phyloP scores from a whole-genome alignment of 2,329 filamentous ascomycete species.

The Ampelomyces quisqualis region DNA sequence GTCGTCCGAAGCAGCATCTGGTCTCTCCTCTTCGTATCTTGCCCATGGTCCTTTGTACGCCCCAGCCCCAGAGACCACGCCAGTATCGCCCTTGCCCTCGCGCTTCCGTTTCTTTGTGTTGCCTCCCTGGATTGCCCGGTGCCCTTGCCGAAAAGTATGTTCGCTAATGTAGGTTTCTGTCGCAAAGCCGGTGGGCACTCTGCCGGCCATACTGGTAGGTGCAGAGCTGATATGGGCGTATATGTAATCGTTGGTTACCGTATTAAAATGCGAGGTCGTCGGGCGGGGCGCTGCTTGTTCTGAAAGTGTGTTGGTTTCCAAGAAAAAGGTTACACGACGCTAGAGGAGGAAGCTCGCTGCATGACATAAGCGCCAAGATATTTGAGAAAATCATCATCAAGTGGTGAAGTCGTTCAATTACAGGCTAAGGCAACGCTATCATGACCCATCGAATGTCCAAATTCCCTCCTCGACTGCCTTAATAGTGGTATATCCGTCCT shows the following conservation, averaged over 20 bases:
- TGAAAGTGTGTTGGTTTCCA: no score
- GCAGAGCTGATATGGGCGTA: neutral
- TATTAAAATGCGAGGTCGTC: no score
- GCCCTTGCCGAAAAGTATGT: slow-evolving; percentile 82
- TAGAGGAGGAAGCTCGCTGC: no score
- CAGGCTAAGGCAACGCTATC: slow-evolving; percentile 36
- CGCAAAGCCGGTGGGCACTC: slow-evolving; percentile 72
- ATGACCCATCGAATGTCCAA: slow-evolving; percentile 33
- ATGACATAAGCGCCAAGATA: slow-evolving; percentile 23
- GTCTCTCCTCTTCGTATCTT: slow-evolving; percentile 72
- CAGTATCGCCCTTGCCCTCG: slow-evolving; percentile 81
- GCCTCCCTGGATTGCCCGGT: slow-evolving; percentile 71
- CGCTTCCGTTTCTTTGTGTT: slow-evolving; percentile 72
- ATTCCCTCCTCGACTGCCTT: slow-evolving; percentile 5
- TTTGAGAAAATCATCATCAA: slow-evolving; percentile 2
- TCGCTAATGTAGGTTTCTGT: slow-evolving; percentile 89
- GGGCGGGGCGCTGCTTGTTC: no score
- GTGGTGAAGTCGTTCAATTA: slow-evolving; percentile 27
- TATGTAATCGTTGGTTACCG: no score
- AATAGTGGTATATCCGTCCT: neutral
- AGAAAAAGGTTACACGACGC: no score
- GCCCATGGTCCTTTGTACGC: slow-evolving; percentile 97
- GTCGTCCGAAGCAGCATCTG: slow-evolving; percentile 62
- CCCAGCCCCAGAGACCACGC: slow-evolving; percentile 79
- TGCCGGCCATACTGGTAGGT: slow-evolving; percentile 32